Evolutionary conservation across 176 grass and related monocot species (phyloP).

Genomic region (Juncus inflexus): DNA sequence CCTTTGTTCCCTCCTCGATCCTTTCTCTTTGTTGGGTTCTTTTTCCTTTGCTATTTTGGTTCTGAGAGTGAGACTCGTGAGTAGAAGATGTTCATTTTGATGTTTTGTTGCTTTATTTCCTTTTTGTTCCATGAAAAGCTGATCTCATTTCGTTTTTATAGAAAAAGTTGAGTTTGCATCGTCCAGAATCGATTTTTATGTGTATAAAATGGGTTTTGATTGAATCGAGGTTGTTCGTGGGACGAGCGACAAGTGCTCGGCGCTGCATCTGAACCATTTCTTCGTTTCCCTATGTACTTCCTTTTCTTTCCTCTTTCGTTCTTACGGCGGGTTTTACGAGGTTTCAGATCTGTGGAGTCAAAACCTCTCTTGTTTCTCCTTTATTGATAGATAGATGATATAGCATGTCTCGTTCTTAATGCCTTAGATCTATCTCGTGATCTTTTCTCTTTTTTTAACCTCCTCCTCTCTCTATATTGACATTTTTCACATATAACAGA

Average conservation of each 20-base stretch:
- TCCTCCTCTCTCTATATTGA: neutral
- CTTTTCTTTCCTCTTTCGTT: conserved; percentile 6
- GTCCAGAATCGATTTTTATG: neutral
- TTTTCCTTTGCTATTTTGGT: neutral
- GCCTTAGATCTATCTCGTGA: conserved; percentile 14
- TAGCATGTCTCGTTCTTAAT: conserved; percentile 20
- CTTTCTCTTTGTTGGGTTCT: neutral
- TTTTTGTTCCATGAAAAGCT: neutral
- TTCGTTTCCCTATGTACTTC: conserved; percentile 24
- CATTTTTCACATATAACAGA: neutral
- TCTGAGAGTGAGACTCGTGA: neutral
- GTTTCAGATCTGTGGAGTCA: neutral
- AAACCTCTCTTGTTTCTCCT: neutral
- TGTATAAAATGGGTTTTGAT: neutral
- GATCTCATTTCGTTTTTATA: neutral
- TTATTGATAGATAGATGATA: conserved; percentile 9
- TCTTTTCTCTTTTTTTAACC: neutral
- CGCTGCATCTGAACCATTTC: conserved; percentile 21
- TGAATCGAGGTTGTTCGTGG: conserved; percentile 22
- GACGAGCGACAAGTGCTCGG: conserved; percentile 28
- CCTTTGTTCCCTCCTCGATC: neutral
- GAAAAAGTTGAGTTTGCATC: conserved; percentile 13
- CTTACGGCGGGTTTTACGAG: conserved; percentile 15
- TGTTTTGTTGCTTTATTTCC: neutral
- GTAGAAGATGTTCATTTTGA: conserved; percentile 4